Conservation (phyloP, 2,329 filamentous ascomycete species). For the Scedosporium aurantiacum region DNA sequence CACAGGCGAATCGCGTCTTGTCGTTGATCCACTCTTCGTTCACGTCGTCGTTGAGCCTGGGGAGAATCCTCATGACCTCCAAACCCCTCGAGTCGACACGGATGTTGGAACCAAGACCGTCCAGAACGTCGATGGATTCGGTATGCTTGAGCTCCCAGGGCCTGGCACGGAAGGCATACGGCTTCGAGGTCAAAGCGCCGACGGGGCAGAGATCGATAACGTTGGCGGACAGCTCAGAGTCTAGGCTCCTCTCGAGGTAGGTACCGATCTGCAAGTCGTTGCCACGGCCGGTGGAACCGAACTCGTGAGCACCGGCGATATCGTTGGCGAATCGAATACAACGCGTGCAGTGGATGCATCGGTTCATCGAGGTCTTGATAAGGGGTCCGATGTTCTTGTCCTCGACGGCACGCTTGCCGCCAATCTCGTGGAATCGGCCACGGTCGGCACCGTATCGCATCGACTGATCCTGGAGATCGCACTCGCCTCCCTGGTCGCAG, state of each 20-base stretch:
- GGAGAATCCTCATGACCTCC: constrained; percentile 91
- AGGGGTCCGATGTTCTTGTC: constrained; percentile 98
- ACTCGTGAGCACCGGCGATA: constrained; percentile 86
- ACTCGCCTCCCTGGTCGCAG: constrained; percentile 98
- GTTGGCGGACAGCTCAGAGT: constrained; percentile 92
- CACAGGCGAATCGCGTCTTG: constrained; percentile 92
- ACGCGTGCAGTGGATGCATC: constrained; percentile 97
- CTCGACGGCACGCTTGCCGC: constrained; percentile 93
- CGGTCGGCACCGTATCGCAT: constrained; percentile 97
- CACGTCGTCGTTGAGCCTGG: constrained; percentile 90
- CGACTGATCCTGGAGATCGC: constrained; percentile 97
- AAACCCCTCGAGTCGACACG: constrained; percentile 85
- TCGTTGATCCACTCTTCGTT: constrained; percentile 99
- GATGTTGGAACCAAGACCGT: constrained; percentile 89
- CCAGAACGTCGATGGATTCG: constrained; percentile 89
- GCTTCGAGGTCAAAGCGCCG: constrained; percentile 91
- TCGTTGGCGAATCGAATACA: constrained; percentile 98
- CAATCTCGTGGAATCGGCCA: constrained; percentile 91
- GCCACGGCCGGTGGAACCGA: constrained; percentile 88
- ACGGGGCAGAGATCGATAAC: constrained; percentile 98
- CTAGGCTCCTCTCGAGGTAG: constrained; percentile 87
- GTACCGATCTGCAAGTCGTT: constrained; percentile 98
- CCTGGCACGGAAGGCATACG: constrained; percentile 91
- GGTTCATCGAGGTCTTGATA: constrained; percentile 99
- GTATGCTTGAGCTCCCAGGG: constrained; percentile 97